Base-by-base conservation (phyloP, 352 stramenopile species). In the Elongisporangium prolatum region DNA sequence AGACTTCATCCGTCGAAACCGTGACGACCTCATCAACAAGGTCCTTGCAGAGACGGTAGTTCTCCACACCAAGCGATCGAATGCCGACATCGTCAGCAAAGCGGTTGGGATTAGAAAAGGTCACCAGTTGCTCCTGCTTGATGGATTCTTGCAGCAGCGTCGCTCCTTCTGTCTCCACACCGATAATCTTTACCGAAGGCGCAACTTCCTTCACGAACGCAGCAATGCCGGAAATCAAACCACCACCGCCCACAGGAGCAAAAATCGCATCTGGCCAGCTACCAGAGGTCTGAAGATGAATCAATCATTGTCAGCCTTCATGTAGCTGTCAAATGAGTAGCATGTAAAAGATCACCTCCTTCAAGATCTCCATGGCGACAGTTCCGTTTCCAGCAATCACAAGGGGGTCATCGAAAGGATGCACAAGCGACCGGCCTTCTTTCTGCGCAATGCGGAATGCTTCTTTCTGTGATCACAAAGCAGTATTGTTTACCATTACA, bases 51-150 rank as follows among this genome's bases (percentile, higher is more conserved):
- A 99, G 61, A 8, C 94, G 80, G 67, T 98, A 99, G 21, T 98
- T 99, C 69, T 99, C 96, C 13, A 81, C 70, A 24, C 97, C 97
- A 38, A 99, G 73, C 1, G 76, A 88, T 44, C 88, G 86, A 40
- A 99, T 96, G 34, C 96, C 97, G 5, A 98, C 97, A 59, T 98
- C 96, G 70, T 99, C 97, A 0, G 97, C 97, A 77, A 99, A 99
- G 2, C 98, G 84, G 60, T 98, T 98, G 18, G 99, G 93, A 4
- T 76, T 74, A 18, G 82, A 59, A n/a, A 99, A 80, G 18, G 83
- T 87, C 13, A 98, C 89, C 38, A 96, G 84, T 52, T 91, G 67
- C 20, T 88, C 86, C 13, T 81, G 75, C 38, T 78, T 65, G 34
- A 98, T 60, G 3, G 95, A 98, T 14, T 77, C 71, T 7, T 95